Base-by-base conservation (phyloP, 2,329 filamentous ascomycete species). In the Fonsecaea monophora region DNA sequence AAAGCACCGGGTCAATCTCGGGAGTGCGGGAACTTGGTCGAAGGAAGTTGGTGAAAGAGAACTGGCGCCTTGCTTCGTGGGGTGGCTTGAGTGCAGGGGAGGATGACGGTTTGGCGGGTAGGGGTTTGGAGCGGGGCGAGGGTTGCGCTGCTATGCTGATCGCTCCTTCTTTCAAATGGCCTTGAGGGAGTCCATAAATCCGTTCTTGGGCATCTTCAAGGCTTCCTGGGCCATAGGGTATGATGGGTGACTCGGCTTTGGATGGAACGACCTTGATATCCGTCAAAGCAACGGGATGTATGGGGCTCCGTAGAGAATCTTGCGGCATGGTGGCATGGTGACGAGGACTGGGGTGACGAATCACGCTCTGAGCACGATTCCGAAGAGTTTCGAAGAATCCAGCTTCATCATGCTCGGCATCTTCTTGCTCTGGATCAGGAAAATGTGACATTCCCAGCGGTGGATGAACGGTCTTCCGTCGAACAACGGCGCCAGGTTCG, bases 11-110 rank as follows among this genome's bases (percentile, higher is more conserved):
- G 34, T 67, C 59, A 13, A 62, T 68, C 54, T 72, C 68, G 15
- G 69, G 70, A 21, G 70, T 71, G 65, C 77, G 75, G 68, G 75
- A 72, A 57, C 74, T 71, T 73, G 89, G 85, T 67, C 82, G 82
- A 78, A 97, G 95, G 60, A 97, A 88, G 71, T 91, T 92, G 71
- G 94, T 90, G 83, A 98, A 98, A 18, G 92, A 96, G 80, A 98
- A 99, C 75, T 97, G 92, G 67, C 94, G 86, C 71, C 83, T 86
- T 10, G 90, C 87, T 59, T 69, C 68, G 13, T 65, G 73, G 25
- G 57, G 67, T 34, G 45, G 67, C 67, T 48, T 68, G 64, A 66
- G 65, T 18, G 50, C 10, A 13, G 67, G 62, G 6, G 69, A 70
- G 5, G 67, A 62, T 7, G 70, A 57, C 64, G 62, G 59, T 66